Evolutionary conservation across 768 basidiomycete genomes (phyloP), one percentile per base, ranked within the genome.

Genomic region (Galerina marginata): DNA sequence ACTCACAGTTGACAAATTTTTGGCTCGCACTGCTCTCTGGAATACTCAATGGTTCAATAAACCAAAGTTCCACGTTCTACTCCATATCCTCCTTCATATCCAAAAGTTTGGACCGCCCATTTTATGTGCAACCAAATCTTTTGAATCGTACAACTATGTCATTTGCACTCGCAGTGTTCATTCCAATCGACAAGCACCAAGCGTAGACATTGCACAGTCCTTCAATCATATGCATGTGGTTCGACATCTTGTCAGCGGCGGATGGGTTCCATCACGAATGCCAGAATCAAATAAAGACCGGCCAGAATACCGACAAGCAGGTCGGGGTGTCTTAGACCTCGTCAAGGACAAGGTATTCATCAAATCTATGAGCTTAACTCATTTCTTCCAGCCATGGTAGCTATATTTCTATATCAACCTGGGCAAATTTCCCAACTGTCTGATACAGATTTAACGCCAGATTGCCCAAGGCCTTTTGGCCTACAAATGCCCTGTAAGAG

Each of bases 1-100:
- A 33, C 15, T 52, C 2, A 68, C 63, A 20, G 79, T 81, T 36
- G 48, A 77, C 2, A 51, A 75, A 20, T 79, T 81, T 50, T 71
- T 81, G 3, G 46, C 58, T 7, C 67, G 68, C 16, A 71, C 73
- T 0, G 72, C 71, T 9, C 48, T 25, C 1, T 71, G 69, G 69
- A 75, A 69, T 7, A 56, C 57, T 14, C 68, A 46, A 9, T 80
- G 72, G 75, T 78, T 79, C 61, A 78, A 77, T 53, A 81, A 81
- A 59, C 75, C 76, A 4, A 82, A 82, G 56, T 79, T 81, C 59
- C 79, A 82, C 46, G 65, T 80, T 15, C 42, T 81, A 4, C 26
- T 74, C 0, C 79, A 82, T 59, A 60, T 82, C 0, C 67, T 70
- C 1, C 58, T 60, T 0, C 75, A 81, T 58, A 74, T 83, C 40